phyloP scores from a whole-genome alignment of 352 stramenopile genomes.

The Phytophthora colocasiae region DNA sequence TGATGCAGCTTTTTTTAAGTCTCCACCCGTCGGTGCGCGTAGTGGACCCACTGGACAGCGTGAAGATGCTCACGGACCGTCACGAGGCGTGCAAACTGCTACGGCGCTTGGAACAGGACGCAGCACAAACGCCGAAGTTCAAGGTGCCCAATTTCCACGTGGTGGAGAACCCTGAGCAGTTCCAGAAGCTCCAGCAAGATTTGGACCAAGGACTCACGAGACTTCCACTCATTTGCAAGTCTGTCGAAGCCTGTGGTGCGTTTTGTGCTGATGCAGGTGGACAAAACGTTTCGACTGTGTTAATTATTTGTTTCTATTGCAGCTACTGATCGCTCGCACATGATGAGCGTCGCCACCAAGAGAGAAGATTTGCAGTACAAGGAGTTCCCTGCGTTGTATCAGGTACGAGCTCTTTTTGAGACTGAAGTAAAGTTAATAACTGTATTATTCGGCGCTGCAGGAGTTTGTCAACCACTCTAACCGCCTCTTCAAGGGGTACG shows the following conservation, averaged over 20 bases:
- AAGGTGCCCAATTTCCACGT: conserved; percentile 62
- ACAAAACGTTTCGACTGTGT: no score
- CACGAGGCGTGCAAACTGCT: conserved; percentile 67
- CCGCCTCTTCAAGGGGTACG: conserved; percentile 86
- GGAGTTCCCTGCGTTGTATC: conserved; percentile 69
- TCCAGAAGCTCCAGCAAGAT: conserved; percentile 42
- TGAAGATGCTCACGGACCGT: conserved; percentile 76
- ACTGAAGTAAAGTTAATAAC: neutral
- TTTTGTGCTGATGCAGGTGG: conserved; percentile 1
- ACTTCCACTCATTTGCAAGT: conserved; percentile 86
- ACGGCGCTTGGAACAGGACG: conserved; percentile 21
- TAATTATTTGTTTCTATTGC: conserved; percentile 1
- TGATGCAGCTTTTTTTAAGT: conserved; percentile 59
- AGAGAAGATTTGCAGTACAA: conserved; percentile 62
- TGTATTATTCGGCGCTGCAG: conserved; percentile 37
- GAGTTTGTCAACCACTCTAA: conserved; percentile 87
- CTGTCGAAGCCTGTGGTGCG: conserved; percentile 82
- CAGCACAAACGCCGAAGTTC: conserved; percentile 33
- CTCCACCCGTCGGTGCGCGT: conserved; percentile 58
- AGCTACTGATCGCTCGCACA: conserved; percentile 84
- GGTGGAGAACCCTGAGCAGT: conserved; percentile 47
- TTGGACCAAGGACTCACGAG: conserved; percentile 49
- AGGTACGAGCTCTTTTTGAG: conserved; percentile 42
- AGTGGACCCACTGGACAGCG: conserved; percentile 75
- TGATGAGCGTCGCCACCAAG: conserved; percentile 86